Conservation (phyloP, 495 filamentous ascomycete genomes). For the Neurospora sp. region DNA sequence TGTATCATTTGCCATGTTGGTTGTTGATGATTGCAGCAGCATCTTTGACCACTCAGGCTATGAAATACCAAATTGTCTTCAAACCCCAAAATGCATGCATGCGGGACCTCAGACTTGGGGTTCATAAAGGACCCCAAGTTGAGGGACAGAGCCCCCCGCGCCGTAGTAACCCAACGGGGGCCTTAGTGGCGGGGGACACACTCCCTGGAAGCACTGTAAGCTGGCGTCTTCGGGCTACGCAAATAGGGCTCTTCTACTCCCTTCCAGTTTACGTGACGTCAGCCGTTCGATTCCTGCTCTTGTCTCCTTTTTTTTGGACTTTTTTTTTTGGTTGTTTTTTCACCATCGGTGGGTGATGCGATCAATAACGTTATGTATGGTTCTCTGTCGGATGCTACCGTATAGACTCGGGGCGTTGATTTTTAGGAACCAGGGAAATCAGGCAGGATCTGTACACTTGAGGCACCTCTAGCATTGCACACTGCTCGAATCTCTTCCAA, state of each 20-base stretch:
- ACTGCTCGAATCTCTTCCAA: too few species aligned
- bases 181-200: background rate
- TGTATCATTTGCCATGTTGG: background rate
- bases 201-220: background rate
- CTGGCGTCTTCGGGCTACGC: background rate
- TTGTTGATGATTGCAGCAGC: background rate
- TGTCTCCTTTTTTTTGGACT: background rate
- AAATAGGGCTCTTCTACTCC: background rate
- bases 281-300: background rate
- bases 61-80: background rate
- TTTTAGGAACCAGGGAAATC: too few species aligned
- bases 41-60: background rate
- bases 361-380: background rate
- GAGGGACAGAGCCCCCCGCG: background rate
- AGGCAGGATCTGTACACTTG: too few species aligned
- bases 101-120: background rate
- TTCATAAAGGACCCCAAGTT: background rate
- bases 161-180: background rate
- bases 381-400: background rate
- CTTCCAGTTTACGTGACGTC: background rate
- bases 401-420: too few species aligned
- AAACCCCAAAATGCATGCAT: background rate
- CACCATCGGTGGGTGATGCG: background rate
- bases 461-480: too few species aligned
- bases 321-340: background rate